Percentiles rank a stretch among this genome's conserved stretches.
Evolutionary conservation across 352 stramenopile species (phyloP).

Genomic region (Plasmopara viticola): DNA sequence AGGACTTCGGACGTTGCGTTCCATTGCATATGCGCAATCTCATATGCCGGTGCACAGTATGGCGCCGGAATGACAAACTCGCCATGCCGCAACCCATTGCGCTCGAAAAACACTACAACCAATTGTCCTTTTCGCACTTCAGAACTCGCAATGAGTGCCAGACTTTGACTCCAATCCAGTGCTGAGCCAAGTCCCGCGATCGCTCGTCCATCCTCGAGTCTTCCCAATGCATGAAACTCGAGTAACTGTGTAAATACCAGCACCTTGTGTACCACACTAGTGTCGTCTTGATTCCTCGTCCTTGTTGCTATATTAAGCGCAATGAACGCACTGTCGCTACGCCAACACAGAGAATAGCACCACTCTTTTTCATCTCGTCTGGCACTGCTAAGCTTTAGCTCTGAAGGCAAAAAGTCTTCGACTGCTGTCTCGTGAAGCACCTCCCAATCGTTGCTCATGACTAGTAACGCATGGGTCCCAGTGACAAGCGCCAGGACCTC

Average conservation of each 20-base stretch:
- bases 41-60: conserved; percentile 25
- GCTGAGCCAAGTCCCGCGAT: conserved; percentile 35
- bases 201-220: conserved; percentile 61
- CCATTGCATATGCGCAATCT: conserved; percentile 40
- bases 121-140: conserved; percentile 51
- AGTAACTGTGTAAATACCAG: conserved; percentile 55
- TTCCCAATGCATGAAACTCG: conserved; percentile 51
- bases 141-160: conserved; percentile 61
- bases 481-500: conserved; percentile 63
- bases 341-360: conserved; percentile 45
- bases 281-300: background rate
- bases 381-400: conserved; percentile 9
- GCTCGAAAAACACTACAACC: conserved; percentile 78
- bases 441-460: conserved; percentile 77
- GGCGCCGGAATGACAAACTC: conserved; percentile 54
- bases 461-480: conserved; percentile 47
- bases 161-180: conserved; percentile 70
- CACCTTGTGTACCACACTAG: conserved; percentile 29
- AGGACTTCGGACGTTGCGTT: conserved; percentile 67
- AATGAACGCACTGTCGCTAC: conserved; percentile 66
- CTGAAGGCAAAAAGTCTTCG: conserved; percentile 24
- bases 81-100: conserved; percentile 73
- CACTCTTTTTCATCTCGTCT: conserved; percentile 1
- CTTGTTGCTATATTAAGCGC: conserved; percentile 43
- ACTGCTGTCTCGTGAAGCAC: conserved; percentile 64